A percentile compares a stretch with the other conserved stretches of the same genome.
These are phyloP conservation scores for Amauroascus niger DNA, from an alignment of 2,329 filamentous ascomycete genomes.

Conservation along the genomic window DNA sequence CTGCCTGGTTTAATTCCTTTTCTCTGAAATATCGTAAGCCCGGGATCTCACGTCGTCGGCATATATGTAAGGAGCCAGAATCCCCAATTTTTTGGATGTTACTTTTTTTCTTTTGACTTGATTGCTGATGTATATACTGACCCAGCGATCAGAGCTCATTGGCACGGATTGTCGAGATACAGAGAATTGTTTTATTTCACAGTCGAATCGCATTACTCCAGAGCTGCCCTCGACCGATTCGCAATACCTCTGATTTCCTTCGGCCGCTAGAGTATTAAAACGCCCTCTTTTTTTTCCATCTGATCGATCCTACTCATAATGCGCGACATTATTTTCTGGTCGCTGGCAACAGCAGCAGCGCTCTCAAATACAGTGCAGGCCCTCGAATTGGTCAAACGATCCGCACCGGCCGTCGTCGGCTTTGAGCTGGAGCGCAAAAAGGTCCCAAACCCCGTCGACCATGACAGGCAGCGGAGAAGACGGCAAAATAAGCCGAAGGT, in stretches of 20 bases:
- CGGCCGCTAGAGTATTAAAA: background rate
- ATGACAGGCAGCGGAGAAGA: slow-evolving; percentile 40
- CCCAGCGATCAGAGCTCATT: no score
- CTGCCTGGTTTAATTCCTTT: background rate
- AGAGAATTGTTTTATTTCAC: no score
- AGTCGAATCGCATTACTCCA: no score
- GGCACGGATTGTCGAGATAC: no score
- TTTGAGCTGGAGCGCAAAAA: slow-evolving; percentile 44
- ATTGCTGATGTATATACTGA: no score
- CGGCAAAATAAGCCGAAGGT: slow-evolving; percentile 26
- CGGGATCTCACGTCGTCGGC: background rate
- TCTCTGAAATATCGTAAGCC: background rate
- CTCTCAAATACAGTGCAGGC: slow-evolving; percentile 11
- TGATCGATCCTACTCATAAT: background rate
- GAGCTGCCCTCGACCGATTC: background rate
- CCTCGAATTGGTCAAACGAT: slow-evolving; percentile 27
- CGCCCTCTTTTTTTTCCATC: background rate
- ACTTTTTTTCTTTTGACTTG: background rate
- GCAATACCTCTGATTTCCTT: no score
- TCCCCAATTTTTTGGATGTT: background rate
- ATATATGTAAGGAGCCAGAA: background rate
- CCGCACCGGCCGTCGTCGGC: slow-evolving; percentile 39
- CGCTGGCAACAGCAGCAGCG: slow-evolving; percentile 7
- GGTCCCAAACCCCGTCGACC: slow-evolving; percentile 37
- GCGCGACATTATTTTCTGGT: slow-evolving; percentile 11